A percentile compares a stretch with the other conserved stretches of the same genome.
Conservation (phyloP, 1,284 basidiomycete species). For the Stereum hirsutum region DNA sequence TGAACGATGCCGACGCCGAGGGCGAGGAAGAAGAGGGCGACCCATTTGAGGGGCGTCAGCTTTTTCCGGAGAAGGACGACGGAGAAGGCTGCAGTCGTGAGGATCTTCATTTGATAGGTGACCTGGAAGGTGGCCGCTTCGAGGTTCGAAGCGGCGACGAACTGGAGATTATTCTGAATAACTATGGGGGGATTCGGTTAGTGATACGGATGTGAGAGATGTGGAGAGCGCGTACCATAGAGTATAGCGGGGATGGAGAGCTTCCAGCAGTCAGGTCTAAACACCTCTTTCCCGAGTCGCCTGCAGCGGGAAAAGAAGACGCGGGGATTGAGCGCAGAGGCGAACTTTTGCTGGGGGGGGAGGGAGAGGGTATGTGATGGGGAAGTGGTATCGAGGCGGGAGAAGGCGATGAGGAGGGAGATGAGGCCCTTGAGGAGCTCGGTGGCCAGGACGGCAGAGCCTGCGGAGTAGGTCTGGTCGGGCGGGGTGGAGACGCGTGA, state of each 20-base stretch:
- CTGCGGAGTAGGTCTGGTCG: slow-evolving; percentile 77
- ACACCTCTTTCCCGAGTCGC: slow-evolving; percentile 38
- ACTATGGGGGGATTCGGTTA: slow-evolving; percentile 30
- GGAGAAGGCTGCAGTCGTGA: slow-evolving; percentile 91
- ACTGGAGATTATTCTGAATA: slow-evolving; percentile 92
- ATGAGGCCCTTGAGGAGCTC: slow-evolving; percentile 89
- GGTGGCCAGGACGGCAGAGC: slow-evolving; percentile 86
- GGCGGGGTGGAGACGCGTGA: slow-evolving; percentile 79
- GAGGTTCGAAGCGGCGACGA: slow-evolving; percentile 86
- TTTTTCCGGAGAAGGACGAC: slow-evolving; percentile 75
- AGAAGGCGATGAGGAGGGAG: slow-evolving; percentile 62
- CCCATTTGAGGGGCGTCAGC: slow-evolving; percentile 73
- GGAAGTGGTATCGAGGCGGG: slow-evolving; percentile 21
- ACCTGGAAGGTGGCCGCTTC: slow-evolving; percentile 91
- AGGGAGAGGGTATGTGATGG: slow-evolving; percentile 13
- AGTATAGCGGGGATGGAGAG: slow-evolving; percentile 93
- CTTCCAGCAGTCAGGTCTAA: slow-evolving; percentile 80
- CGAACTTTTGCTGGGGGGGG: slow-evolving; percentile 9
- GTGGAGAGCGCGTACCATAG: slow-evolving; percentile 38
- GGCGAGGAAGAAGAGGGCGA: slow-evolving; percentile 75
- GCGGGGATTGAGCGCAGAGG: slow-evolving; percentile 20
- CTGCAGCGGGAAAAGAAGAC: slow-evolving; percentile 30
- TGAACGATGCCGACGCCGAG: slow-evolving; percentile 90
- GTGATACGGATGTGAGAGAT: background rate
- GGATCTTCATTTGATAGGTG: slow-evolving; percentile 92